phyloP scores from a whole-genome alignment of 108 stramenopile species.

The Cyclostephanos tholiformis region DNA sequence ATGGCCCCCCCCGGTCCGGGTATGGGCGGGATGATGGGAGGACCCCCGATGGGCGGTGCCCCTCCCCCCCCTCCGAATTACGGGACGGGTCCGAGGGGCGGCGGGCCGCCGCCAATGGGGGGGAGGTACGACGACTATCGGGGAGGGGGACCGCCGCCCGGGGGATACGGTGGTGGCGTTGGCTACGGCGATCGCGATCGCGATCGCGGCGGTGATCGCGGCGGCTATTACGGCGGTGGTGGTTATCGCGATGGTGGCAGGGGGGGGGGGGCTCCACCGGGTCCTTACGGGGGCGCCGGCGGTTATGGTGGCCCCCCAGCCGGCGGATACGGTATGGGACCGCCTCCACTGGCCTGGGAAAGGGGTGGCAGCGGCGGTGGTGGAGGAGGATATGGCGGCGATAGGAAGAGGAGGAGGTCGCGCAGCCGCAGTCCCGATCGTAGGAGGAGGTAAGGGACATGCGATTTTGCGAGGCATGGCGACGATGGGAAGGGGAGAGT shows the following conservation, averaged over 20 bases:
- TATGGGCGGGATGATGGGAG: no score
- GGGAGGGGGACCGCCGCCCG: no score
- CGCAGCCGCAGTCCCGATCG: slow-evolving; percentile 39
- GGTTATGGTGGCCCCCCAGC: slow-evolving; percentile 1
- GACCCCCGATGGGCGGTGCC: no score
- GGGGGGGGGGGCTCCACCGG: slow-evolving; percentile 8
- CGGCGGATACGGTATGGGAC: slow-evolving; percentile 21
- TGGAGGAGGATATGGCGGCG: slow-evolving; percentile 28
- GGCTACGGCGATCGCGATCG: slow-evolving; percentile 27
- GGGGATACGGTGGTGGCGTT: slow-evolving; percentile 42
- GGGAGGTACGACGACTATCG: slow-evolving; percentile 20
- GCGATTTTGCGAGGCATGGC: neutral
- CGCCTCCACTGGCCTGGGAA: slow-evolving; percentile 36
- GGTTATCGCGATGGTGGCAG: slow-evolving; percentile 20
- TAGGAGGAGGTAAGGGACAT: slow-evolving; percentile 19
- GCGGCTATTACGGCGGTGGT: slow-evolving; percentile 20
- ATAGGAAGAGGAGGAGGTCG: slow-evolving; percentile 50
- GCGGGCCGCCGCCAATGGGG: slow-evolving; percentile 22
- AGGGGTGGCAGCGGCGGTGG: slow-evolving; percentile 32
- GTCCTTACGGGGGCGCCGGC: slow-evolving; percentile 14
- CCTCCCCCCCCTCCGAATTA: neutral
- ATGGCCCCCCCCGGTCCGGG: no score
- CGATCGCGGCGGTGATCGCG: slow-evolving; percentile 17
- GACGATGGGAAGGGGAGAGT: neutral
- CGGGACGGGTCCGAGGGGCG: slow-evolving; percentile 28